phyloP scores from a whole-genome alignment of 2,329 filamentous ascomycete genomes.

The Fusarium guadeloupense region DNA sequence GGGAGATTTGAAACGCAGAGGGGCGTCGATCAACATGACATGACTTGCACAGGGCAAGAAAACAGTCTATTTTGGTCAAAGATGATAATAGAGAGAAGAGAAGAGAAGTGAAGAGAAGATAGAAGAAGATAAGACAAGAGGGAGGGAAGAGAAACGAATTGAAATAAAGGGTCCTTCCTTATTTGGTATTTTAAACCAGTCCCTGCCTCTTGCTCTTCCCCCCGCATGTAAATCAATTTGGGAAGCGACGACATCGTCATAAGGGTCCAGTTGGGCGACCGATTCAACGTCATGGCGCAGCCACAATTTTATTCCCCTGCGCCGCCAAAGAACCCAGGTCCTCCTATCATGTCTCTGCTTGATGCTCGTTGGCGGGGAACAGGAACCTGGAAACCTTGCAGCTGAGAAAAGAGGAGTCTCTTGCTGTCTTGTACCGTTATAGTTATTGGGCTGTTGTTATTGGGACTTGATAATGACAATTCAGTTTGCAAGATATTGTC shows the following conservation, averaged over 20 bases:
- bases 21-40: not conserved
- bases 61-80: not conserved
- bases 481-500: no score
- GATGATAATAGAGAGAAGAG: not conserved
- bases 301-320: constrained; percentile 6
- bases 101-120: not conserved
- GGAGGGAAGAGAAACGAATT: not conserved
- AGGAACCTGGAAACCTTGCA: not conserved
- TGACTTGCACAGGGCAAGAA: not conserved
- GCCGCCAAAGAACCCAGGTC: not conserved
- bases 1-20: not conserved
- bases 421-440: no score
- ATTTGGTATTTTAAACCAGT: constrained; percentile 1
- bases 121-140: not conserved
- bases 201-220: not conserved
- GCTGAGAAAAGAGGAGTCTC: not conserved
- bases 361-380: not conserved
- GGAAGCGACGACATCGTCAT: constrained; percentile 25
- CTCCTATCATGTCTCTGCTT: not conserved
- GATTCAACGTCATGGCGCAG: constrained; percentile 35
- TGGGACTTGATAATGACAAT: not conserved
- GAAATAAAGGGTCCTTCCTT: constrained; percentile 1
- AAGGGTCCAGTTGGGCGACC: constrained; percentile 28
- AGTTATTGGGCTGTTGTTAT: no score
- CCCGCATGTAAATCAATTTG: constrained; percentile 6